These are phyloP conservation scores for Sarocladium strictum DNA, from an alignment of 2,329 filamentous ascomycete species.

Conservation along the genomic window DNA sequence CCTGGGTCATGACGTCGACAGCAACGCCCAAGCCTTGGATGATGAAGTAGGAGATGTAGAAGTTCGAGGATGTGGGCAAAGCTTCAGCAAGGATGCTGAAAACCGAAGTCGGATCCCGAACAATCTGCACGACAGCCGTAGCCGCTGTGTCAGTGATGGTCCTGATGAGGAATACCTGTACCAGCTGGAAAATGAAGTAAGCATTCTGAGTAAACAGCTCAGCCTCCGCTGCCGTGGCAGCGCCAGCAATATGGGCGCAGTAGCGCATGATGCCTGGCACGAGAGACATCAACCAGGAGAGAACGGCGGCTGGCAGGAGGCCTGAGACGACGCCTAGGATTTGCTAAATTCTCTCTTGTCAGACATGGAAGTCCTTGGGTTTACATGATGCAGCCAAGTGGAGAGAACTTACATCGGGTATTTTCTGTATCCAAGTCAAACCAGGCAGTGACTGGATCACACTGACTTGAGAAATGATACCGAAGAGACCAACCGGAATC, in stretches of 20 bases:
- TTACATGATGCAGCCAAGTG: too few species aligned
- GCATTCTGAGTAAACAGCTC: slow-evolving; percentile 88
- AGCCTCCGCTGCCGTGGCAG: slow-evolving; percentile 69
- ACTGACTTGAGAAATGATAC: slow-evolving; percentile 75
- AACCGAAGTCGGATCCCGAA: slow-evolving; percentile 54
- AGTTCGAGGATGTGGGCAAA: slow-evolving; percentile 80
- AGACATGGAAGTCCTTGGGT: too few species aligned
- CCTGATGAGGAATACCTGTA: slow-evolving; percentile 85
- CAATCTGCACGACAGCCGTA: slow-evolving; percentile 57
- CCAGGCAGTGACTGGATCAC: slow-evolving; percentile 62
- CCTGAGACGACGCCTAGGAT: slow-evolving; percentile 78
- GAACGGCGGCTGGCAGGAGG: slow-evolving; percentile 70
- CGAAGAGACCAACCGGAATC: slow-evolving; percentile 69
- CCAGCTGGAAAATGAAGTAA: slow-evolving; percentile 84
- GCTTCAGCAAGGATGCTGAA: slow-evolving; percentile 62
- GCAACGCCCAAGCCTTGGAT: slow-evolving; percentile 76
- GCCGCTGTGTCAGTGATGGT: slow-evolving; percentile 77
- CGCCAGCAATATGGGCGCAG: slow-evolving; percentile 72
- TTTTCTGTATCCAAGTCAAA: slow-evolving; percentile 64
- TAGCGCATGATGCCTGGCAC: slow-evolving; percentile 61
- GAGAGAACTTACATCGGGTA: slow-evolving; percentile 44
- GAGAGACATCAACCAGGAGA: slow-evolving; percentile 76
- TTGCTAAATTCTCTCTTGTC: slow-evolving; percentile 15
- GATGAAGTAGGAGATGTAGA: slow-evolving; percentile 87
- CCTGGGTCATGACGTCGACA: slow-evolving; percentile 65